These are phyloP conservation scores for Globisporangium canariense DNA, from an alignment of 352 stramenopile genomes.

Conservation along the genomic window DNA sequence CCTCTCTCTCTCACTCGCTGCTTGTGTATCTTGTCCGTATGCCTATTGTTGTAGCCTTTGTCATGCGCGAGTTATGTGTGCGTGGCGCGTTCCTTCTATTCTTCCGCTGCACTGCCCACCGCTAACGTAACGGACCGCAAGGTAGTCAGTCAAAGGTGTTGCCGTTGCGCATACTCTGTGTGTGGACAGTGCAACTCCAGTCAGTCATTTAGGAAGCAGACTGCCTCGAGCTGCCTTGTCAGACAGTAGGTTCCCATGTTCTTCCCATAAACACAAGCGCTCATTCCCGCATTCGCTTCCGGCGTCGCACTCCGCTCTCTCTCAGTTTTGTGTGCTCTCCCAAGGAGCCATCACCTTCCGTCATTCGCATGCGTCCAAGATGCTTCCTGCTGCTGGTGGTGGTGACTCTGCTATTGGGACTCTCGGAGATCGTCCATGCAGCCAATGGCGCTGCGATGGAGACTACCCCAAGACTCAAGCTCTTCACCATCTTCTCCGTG, in stretches of 20 bases:
- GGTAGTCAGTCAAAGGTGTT: too few species aligned
- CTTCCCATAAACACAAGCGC: not conserved
- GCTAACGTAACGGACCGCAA: too few species aligned
- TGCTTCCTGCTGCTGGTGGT: not conserved
- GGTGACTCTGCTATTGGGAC: not conserved
- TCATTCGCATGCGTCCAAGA: not conserved
- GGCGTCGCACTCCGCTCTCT: not conserved
- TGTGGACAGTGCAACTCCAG: too few species aligned
- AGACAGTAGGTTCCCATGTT: not conserved
- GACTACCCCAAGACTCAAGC: conserved; percentile 4
- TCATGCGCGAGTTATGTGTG: not conserved
- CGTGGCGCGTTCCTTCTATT: not conserved
- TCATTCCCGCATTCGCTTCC: not conserved
- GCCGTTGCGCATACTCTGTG: not conserved
- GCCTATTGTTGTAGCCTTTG: too few species aligned
- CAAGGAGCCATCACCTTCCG: not conserved
- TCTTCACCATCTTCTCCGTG: conserved; percentile 7
- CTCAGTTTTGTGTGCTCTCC: not conserved
- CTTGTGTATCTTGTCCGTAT: not conserved
- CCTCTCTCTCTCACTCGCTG: not conserved
- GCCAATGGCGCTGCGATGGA: not conserved
- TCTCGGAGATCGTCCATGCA: not conserved
- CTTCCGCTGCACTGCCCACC: not conserved
- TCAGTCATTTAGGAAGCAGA: too few species aligned
- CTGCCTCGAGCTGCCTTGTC: too few species aligned